phyloP scores from a whole-genome alignment of 805 yeast genomes.

The Kuraishia hungarica region DNA sequence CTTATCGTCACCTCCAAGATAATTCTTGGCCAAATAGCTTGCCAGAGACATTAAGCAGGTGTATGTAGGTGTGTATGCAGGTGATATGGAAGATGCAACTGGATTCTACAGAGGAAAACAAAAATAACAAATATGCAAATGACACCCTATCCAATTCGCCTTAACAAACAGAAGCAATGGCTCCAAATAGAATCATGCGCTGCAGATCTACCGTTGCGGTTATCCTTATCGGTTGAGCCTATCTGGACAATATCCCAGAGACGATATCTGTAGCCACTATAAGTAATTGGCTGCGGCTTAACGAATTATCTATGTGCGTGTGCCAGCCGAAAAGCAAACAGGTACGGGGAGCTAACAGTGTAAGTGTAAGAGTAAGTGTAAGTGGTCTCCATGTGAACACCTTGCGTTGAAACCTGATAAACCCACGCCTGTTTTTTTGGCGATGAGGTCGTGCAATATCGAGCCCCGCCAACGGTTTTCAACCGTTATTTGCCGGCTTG shows the following conservation, averaged over 20 bases:
- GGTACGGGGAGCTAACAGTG: too few species aligned
- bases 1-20: constrained; percentile 22
- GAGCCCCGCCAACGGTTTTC: background rate
- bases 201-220: background rate
- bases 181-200: too few species aligned
- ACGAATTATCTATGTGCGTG: background rate
- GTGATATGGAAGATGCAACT: background rate
- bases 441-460: background rate
- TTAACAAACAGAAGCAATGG: background rate
- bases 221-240: background rate
- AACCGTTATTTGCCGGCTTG: background rate
- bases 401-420: background rate
- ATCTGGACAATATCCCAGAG: background rate
- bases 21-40: constrained; percentile 36
- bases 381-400: too few species aligned
- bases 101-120: background rate
- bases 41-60: constrained; percentile 19
- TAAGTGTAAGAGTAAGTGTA: too few species aligned
- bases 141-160: too few species aligned
- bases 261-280: background rate
- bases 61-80: background rate
- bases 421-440: background rate
- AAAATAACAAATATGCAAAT: too few species aligned
- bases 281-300: background rate
- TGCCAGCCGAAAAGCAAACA: background rate